Percentiles rank a stretch among this genome's conserved stretches.
phyloP scores from a whole-genome alignment of 2,329 filamentous ascomycete genomes.

The Aspergillus glaucus region DNA sequence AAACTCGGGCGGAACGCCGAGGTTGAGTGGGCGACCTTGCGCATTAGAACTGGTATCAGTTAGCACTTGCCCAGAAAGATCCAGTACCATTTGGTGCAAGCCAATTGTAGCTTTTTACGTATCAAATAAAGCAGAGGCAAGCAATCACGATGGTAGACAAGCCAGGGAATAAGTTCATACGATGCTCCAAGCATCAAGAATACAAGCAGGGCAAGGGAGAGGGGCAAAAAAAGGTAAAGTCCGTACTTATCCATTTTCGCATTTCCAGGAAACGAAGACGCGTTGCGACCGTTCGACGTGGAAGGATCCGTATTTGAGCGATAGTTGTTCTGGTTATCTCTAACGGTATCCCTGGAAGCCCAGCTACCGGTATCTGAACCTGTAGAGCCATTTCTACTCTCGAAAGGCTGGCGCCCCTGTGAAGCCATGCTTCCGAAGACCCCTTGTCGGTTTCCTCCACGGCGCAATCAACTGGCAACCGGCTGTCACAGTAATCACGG shows the following conservation, averaged over 20 bases:
- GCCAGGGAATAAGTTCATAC: too few relatives aligned
- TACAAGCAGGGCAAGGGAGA: not conserved
- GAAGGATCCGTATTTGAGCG: constrained; percentile 15
- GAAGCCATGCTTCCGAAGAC: constrained; percentile 25
- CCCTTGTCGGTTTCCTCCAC: constrained; percentile 13
- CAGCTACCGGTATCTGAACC: constrained; percentile 34
- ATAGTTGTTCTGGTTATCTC: constrained; percentile 17
- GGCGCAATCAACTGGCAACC: constrained; percentile 17
- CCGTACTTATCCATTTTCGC: constrained; percentile 29
- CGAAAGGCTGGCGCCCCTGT: constrained; percentile 25
- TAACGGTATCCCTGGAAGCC: constrained; percentile 36
- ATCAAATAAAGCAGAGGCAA: not conserved
- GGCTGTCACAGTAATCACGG: constrained; percentile 9
- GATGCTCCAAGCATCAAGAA: not conserved
- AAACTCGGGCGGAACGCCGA: constrained; percentile 19
- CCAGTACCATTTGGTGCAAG: not conserved
- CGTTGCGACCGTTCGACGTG: constrained; percentile 19
- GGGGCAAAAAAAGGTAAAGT: not conserved
- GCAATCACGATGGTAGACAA: too few relatives aligned
- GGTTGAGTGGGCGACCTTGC: constrained; percentile 13
- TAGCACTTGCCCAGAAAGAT: constrained; percentile 4
- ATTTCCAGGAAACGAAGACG: constrained; percentile 21
- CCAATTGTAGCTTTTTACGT: not conserved
- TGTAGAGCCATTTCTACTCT: constrained; percentile 35
- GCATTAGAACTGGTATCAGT: constrained; percentile 17